phyloP scores from a whole-genome alignment of 2,329 filamentous ascomycete species.

The Colletotrichum australisinense region DNA sequence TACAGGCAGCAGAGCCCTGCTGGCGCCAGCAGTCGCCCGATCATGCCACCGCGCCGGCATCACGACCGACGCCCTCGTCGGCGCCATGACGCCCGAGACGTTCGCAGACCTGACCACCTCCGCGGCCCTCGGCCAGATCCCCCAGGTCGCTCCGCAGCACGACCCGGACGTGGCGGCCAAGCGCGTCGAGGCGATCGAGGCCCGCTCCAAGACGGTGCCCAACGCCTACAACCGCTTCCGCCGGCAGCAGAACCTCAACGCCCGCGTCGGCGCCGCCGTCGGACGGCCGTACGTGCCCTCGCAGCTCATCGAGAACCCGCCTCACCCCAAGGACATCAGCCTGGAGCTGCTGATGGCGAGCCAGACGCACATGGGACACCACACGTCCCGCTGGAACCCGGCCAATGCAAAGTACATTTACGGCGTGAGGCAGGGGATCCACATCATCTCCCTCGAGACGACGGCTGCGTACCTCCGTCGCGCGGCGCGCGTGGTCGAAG shows the following conservation, averaged over 20 bases:
- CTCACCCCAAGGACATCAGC: conserved; percentile 81
- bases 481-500: conserved; percentile 91
- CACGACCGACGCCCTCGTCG: conserved; percentile 45
- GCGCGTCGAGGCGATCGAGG: background rate
- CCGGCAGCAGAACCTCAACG: conserved; percentile 22
- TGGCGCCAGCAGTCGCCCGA: conserved; percentile 52
- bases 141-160: background rate
- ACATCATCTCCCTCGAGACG: conserved; percentile 92
- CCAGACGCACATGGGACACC: conserved; percentile 90
- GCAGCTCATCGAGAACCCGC: conserved; percentile 77
- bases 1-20: conserved; percentile 65
- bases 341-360: conserved; percentile 91
- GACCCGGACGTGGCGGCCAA: background rate
- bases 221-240: conserved; percentile 3
- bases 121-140: conserved; percentile 33
- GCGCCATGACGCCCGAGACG: conserved; percentile 40
- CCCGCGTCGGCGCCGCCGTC: conserved; percentile 58
- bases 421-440: conserved; percentile 86
- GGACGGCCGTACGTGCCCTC: conserved; percentile 72
- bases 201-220: background rate
- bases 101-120: conserved; percentile 35
- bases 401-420: conserved; percentile 94
- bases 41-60: conserved; percentile 52
- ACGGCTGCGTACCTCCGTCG: conserved; percentile 92
- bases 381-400: conserved; percentile 93